phyloP scores from a whole-genome alignment of 2,329 filamentous ascomycete species.

The Apiospora pterosperma region DNA sequence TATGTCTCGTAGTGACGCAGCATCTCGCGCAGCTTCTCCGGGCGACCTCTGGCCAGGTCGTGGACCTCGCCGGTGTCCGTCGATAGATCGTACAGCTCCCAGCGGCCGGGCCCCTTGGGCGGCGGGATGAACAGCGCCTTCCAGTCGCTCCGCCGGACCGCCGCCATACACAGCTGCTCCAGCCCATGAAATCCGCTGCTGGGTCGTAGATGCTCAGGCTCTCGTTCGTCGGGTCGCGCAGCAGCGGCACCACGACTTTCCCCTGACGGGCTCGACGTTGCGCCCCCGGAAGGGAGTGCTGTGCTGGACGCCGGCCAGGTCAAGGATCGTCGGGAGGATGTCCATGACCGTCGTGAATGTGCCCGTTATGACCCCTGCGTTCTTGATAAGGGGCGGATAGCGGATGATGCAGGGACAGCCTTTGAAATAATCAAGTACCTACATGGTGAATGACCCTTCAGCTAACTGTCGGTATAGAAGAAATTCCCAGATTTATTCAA shows the following conservation, averaged over 20 bases:
- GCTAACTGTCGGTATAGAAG: constrained; percentile 11
- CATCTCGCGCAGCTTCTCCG: constrained; percentile 27
- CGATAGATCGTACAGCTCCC: constrained; percentile 46
- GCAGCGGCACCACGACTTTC: constrained; percentile 31
- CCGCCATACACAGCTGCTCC: constrained; percentile 32
- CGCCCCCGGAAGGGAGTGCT: constrained; percentile 46
- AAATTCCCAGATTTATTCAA: constrained; percentile 18
- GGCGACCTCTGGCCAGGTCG: constrained; percentile 31
- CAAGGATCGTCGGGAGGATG: constrained; percentile 43
- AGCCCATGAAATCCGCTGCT: constrained; percentile 15
- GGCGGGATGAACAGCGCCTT: constrained; percentile 44
- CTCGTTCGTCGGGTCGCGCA: constrained; percentile 30
- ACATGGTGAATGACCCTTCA: not conserved
- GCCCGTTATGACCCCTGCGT: constrained; percentile 38
- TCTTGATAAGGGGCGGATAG: constrained; percentile 14
- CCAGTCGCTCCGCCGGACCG: constrained; percentile 32
- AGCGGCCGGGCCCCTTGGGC: constrained; percentile 44
- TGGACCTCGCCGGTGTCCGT: constrained; percentile 42
- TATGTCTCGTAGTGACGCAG: not conserved
- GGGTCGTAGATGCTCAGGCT: not conserved
- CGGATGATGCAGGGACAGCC: constrained; percentile 50
- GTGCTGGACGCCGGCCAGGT: constrained; percentile 46
- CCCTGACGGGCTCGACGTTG: constrained; percentile 29
- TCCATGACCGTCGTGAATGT: constrained; percentile 52
- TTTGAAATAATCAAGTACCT: no score